Evolutionary conservation across 768 basidiomycete species (phyloP).

Genomic region (Leccinum uliginosum): DNA sequence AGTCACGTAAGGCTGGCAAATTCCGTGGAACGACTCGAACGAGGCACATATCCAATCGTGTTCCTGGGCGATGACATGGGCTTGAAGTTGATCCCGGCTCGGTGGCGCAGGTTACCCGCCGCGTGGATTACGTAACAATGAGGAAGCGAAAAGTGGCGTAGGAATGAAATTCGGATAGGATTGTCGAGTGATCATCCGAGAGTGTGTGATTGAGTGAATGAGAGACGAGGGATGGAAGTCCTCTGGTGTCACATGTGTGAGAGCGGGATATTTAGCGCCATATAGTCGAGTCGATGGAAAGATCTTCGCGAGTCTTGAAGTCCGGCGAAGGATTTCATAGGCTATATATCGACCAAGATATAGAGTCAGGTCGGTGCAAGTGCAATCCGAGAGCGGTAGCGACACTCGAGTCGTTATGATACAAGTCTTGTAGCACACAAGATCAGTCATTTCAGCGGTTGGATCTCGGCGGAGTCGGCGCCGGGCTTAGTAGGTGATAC

Average conservation of each 20-base stretch:
- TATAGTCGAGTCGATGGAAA: not conserved
- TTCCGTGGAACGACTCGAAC: not conserved
- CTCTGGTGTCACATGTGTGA: not conserved
- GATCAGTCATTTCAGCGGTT: not conserved
- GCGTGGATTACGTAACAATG: not conserved
- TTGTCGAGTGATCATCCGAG: not conserved
- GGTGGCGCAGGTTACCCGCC: not conserved
- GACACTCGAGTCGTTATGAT: not conserved
- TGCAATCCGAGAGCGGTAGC: not conserved
- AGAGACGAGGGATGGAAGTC: not conserved
- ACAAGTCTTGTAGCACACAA: not conserved
- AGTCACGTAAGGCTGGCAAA: not conserved
- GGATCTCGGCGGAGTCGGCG: no score
- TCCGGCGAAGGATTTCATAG: not conserved
- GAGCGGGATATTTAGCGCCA: not conserved
- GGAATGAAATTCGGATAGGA: not conserved
- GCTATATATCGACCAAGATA: not conserved
- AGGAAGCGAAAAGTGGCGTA: not conserved
- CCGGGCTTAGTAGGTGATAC: not conserved
- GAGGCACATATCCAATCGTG: not conserved
- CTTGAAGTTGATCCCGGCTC: not conserved
- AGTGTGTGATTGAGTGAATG: not conserved
- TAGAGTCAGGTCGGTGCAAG: no score
- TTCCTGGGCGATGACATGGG: not conserved
- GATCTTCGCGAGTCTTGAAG: not conserved